Percentiles rank a stretch among this genome's conserved stretches.
Conservation (phyloP, 1,139 yeast species). For the Yamadazyma triangularis region DNA sequence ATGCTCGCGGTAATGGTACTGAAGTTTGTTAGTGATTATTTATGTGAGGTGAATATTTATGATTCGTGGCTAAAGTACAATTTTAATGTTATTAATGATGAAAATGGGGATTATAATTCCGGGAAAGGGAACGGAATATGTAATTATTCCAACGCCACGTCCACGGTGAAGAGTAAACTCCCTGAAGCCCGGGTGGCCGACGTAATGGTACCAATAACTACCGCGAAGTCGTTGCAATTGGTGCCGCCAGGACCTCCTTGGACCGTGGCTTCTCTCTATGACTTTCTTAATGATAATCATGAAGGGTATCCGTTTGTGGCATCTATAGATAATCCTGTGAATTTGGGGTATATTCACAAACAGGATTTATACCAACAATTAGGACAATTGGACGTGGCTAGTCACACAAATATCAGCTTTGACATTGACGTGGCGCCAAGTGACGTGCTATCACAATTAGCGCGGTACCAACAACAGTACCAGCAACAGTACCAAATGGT, state of each 20-base stretch:
- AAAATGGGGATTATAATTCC: constrained; percentile 15
- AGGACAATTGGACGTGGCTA: constrained; percentile 6
- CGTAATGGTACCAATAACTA: constrained; percentile 30
- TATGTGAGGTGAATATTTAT: constrained; percentile 45
- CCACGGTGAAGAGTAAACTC: constrained; percentile 23
- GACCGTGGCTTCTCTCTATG: constrained; percentile 16
- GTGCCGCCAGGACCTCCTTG: constrained; percentile 23
- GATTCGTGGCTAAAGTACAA: constrained; percentile 37
- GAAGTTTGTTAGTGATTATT: constrained; percentile 46
- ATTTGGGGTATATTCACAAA: constrained; percentile 36
- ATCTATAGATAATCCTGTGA: constrained; percentile 21
- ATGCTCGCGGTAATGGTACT: constrained; percentile 55
- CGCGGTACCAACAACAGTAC: constrained; percentile 19
- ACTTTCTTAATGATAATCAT: constrained; percentile 29
- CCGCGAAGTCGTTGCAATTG: constrained; percentile 25
- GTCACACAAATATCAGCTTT: constrained; percentile 16
- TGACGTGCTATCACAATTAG: constrained; percentile 20
- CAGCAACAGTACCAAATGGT: constrained; percentile 6
- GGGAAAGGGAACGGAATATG: constrained; percentile 43
- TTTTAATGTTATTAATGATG: constrained; percentile 18
- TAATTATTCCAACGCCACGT: constrained; percentile 28
- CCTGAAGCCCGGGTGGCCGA: constrained; percentile 30
- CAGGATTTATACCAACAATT: constrained; percentile 18
- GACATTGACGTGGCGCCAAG: constrained; percentile 18
- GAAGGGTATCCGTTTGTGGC: constrained; percentile 42